These are phyloP conservation scores for Chaetomiaceae sp. DNA, from an alignment of 2,329 filamentous ascomycete species.

Conservation along the genomic window DNA sequence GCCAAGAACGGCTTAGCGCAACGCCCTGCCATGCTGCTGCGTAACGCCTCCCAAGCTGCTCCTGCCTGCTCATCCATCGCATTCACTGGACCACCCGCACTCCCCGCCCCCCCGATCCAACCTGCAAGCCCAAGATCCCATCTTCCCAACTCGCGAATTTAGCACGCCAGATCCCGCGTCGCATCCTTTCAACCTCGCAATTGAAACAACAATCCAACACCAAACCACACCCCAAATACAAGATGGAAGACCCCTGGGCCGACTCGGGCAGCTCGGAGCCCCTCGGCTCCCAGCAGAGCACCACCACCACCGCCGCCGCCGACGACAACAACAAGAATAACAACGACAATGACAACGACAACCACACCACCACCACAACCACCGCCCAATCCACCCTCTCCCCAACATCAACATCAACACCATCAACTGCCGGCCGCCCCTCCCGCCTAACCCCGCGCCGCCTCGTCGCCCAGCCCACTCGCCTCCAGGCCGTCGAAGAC, in stretches of 20 bases:
- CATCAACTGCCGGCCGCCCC: constrained; percentile 35
- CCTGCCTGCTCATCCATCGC: not conserved
- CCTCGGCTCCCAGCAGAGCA: constrained; percentile 14
- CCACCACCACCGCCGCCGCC: constrained; percentile 24
- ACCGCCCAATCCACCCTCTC: constrained; percentile 12
- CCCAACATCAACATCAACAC: too few relatives aligned
- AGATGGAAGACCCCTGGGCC: constrained; percentile 47
- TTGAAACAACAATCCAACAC: not conserved
- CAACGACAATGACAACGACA: not conserved
- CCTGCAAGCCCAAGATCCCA: not conserved
- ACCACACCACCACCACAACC: not conserved
- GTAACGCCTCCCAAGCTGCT: constrained; percentile 5
- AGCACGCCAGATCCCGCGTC: not conserved
- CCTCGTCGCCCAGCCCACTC: constrained; percentile 69
- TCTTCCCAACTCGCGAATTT: not conserved
- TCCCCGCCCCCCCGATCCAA: too few relatives aligned
- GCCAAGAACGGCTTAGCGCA: constrained; percentile 21
- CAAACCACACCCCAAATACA: not conserved
- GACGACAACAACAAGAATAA: too few relatives aligned
- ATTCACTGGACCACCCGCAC: not conserved
- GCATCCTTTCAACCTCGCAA: not conserved
- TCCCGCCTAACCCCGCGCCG: constrained; percentile 51
- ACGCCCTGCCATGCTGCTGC: constrained; percentile 4
- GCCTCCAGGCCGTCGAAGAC: constrained; percentile 70
- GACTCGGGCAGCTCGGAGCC: constrained; percentile 35